Percentiles rank a stretch among this genome's conserved stretches.
phyloP scores from a whole-genome alignment of 176 grass and related monocot species.

The Bolboschoenus planiculmis region DNA sequence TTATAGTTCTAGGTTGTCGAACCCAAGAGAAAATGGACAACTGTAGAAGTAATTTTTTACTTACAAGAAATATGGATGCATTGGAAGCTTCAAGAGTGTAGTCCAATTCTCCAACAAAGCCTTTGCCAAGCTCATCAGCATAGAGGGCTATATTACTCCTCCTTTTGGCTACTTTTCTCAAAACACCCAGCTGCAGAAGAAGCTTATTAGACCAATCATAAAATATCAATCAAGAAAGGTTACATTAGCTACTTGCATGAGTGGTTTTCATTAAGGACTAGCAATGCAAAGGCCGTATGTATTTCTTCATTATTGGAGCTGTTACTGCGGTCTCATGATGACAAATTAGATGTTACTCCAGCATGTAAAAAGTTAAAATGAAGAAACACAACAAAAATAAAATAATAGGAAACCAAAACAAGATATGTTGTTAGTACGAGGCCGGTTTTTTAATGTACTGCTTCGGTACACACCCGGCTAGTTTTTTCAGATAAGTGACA shows the following conservation, averaged over 20 bases:
- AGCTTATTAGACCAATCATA: not conserved
- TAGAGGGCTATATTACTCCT: constrained; percentile 78
- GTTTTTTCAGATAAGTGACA: not conserved
- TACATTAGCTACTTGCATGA: not conserved
- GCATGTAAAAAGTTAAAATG: not conserved
- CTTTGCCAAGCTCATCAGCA: constrained; percentile 91
- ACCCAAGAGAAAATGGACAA: not conserved
- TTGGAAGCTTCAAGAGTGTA: constrained; percentile 94
- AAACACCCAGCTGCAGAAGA: constrained; percentile 56
- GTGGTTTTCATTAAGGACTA: not conserved
- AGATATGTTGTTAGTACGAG: not conserved
- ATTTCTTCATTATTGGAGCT: not conserved
- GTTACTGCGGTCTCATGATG: not conserved
- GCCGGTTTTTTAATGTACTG: not conserved
- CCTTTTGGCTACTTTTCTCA: constrained; percentile 72
- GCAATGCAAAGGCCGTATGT: not conserved
- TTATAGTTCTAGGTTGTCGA: not conserved
- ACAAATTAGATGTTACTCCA: not conserved
- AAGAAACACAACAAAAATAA: not conserved
- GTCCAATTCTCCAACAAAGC: constrained; percentile 77
- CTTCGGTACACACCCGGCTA: not conserved
- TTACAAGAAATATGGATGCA: constrained; percentile 75
- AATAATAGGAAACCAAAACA: not conserved
- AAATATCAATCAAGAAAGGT: not conserved
- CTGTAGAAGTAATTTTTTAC: constrained; percentile 22